Evolutionary conservation across 257 asterid species (phyloP), one percentile per base, ranked within the genome.

Genomic region (Nicotiana sylvestris): DNA sequence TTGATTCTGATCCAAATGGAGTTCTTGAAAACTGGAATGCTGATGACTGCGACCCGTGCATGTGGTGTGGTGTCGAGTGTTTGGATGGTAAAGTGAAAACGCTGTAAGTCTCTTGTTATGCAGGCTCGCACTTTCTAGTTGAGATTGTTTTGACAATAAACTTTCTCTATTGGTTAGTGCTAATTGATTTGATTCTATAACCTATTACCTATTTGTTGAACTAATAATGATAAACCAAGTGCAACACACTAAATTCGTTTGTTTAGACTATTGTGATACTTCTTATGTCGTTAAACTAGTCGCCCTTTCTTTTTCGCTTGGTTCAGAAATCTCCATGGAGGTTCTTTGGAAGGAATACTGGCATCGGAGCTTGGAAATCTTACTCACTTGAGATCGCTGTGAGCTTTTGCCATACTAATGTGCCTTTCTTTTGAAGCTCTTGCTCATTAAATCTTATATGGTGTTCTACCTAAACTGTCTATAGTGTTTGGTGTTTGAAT

Each of bases 311-410:
- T 4, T 18, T 67, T n/a, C 0, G 37, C 66, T 60, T 57, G 83
- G 30, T 82, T 17, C 67, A 96, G 99, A 86, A 91, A 96, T 93
- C 97, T 94, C 58, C 86, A 62, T 82, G 98, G 97, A 83, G 84
- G 27, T 86, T 87, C 83, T 80, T 74, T 96, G 87, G 91, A 88
- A 87, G 99, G 99, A 84, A 85, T 81, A 53, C 83, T 96, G 82
- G 92, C 89, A 69, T 93, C 97, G 8, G 95, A 92, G 84, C 92
- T 96, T 82, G 99, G 98, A 84, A 88, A 89, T 70, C 95, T 96
- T 64, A 80, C 89, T 76, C 88, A 89, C 84, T 81, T 96, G 82
- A 90, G 87, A 89, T 74, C 82, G 87, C 94, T 96, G 99, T 96
- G 89, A 88, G 98, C 89, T 66, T 83, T 81, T 81, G 80, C 78